phyloP scores from a whole-genome alignment of 306 rosid species.

The Ceratonia siliqua region DNA sequence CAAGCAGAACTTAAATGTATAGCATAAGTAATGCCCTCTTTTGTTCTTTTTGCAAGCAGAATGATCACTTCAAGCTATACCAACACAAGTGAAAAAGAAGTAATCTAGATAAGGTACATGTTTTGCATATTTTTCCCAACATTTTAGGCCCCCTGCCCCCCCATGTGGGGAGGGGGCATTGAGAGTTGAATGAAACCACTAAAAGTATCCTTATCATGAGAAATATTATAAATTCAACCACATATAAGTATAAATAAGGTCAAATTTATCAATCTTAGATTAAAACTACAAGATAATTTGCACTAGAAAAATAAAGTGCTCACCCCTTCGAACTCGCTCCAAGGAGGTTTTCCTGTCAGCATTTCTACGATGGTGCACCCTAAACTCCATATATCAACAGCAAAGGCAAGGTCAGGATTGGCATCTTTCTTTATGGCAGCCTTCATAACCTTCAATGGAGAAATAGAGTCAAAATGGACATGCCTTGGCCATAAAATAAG shows the following conservation, averaged over 20 bases:
- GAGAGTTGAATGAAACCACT: not conserved
- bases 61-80: not conserved
- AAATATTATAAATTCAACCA: not conserved
- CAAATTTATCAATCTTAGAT: constrained; percentile 6
- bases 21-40: not conserved
- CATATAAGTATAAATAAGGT: not conserved
- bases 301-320: constrained; percentile 36
- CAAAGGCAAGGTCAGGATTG: constrained; percentile 71
- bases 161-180: not conserved
- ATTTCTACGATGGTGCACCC: constrained; percentile 94
- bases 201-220: too few relatives aligned
- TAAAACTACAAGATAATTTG: constrained; percentile 7
- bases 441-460: constrained; percentile 69
- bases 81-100: constrained; percentile 14
- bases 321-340: constrained; percentile 86
- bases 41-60: not conserved
- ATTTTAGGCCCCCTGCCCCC: not conserved
- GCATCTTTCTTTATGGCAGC: constrained; percentile 73
- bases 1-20: constrained; percentile 5
- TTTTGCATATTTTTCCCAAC: not conserved
- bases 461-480: constrained; percentile 25
- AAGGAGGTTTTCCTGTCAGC: constrained; percentile 93
- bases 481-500: constrained; percentile 10
- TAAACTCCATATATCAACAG: constrained; percentile 95
- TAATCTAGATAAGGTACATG: not conserved